Percentiles rank a stretch among this genome's conserved stretches.
Conservation (phyloP, 1,284 basidiomycete genomes). For the Paramarasmius palmivorus region DNA sequence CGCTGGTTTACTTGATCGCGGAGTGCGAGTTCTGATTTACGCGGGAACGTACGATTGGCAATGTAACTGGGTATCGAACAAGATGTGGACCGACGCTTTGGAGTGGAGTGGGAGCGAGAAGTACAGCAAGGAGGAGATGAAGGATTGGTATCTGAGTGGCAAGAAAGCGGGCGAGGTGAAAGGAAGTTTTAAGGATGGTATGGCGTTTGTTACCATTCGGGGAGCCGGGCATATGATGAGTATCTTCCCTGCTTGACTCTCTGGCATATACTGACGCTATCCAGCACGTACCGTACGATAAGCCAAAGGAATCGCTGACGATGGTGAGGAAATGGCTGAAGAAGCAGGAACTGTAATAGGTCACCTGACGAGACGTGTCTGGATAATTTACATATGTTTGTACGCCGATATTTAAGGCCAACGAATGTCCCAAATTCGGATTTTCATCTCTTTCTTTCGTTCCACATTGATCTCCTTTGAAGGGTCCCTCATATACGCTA, state of each 20-base stretch:
- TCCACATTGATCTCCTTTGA: conserved; percentile 17
- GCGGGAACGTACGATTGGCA: conserved; percentile 82
- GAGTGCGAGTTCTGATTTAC: conserved; percentile 72
- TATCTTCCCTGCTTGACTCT: conserved; percentile 23
- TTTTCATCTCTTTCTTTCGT: conserved; percentile 12
- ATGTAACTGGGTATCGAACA: conserved; percentile 79
- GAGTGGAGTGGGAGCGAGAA: conserved; percentile 63
- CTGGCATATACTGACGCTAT: conserved; percentile 23
- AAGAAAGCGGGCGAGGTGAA: conserved; percentile 64
- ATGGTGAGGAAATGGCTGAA: conserved; percentile 64
- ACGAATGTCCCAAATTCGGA: not conserved
- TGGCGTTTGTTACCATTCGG: conserved; percentile 68
- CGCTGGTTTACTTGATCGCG: conserved; percentile 70
- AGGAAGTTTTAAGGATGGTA: conserved; percentile 24
- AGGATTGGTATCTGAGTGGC: conserved; percentile 60
- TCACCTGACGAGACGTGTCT: not conserved
- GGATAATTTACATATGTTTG: conserved; percentile 5
- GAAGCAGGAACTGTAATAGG: conserved; percentile 36
- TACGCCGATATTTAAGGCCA: not conserved
- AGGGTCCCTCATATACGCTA: conserved; percentile 16
- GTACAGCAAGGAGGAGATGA: conserved; percentile 53
- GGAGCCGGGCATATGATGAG: conserved; percentile 76
- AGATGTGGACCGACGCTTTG: conserved; percentile 73
- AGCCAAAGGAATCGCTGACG: conserved; percentile 56
- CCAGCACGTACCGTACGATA: conserved; percentile 63